Conservation (phyloP, 805 yeast species). For the Metschnikowia lunata region DNA sequence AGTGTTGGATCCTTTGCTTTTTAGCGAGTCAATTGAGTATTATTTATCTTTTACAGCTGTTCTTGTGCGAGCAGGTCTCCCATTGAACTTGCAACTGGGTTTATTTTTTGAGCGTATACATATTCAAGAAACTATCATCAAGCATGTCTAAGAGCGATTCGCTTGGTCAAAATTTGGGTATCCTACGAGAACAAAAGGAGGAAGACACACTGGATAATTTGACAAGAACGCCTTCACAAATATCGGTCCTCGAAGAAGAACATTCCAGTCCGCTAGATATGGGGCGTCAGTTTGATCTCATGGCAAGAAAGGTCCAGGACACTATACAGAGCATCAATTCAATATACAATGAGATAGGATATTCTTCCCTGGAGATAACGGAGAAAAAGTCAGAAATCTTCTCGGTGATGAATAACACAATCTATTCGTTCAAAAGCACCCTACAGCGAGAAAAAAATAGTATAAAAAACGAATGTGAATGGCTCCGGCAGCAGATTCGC, state of each 20-base stretch:
- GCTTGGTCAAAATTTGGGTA: background rate
- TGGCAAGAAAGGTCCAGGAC: constrained; percentile 31
- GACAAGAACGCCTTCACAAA: background rate
- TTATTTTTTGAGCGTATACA: too few species aligned
- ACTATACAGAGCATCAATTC: constrained; percentile 40
- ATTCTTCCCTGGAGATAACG: constrained; percentile 45
- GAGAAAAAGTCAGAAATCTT: constrained; percentile 49
- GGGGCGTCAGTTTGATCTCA: constrained; percentile 25
- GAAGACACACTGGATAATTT: background rate
- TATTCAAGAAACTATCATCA: too few species aligned
- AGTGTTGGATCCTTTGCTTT: too few species aligned
- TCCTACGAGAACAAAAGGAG: constrained; percentile 1
- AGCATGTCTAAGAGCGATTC: too few species aligned
- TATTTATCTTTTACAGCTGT: too few species aligned
- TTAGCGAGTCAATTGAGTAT: too few species aligned
- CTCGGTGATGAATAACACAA: constrained; percentile 45
- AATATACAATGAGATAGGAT: constrained; percentile 53
- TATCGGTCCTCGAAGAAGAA: background rate
- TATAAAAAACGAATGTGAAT: constrained; percentile 40
- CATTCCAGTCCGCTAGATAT: constrained; percentile 3
- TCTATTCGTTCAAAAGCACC: constrained; percentile 23
- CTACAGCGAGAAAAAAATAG: constrained; percentile 29
- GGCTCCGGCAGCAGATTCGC: constrained; percentile 41
- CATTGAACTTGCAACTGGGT: too few species aligned
- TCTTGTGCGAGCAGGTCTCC: too few species aligned